phyloP scores from a whole-genome alignment of 495 filamentous ascomycete genomes.

The Lasiosphaeris hirsuta region DNA sequence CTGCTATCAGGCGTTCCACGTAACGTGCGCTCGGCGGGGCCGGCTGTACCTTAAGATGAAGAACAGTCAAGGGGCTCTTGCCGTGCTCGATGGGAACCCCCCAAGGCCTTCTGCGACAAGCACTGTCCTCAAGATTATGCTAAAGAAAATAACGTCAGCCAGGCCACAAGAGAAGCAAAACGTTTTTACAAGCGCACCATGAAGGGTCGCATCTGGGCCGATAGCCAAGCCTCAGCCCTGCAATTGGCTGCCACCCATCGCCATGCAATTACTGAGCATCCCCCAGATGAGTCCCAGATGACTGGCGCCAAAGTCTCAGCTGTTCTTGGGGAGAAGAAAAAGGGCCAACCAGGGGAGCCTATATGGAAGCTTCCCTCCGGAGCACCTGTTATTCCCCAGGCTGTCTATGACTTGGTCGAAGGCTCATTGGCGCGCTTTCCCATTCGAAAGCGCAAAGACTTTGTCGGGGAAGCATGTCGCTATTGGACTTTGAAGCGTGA shows the following conservation, averaged over 20 bases:
- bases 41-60: conserved; percentile 96
- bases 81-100: conserved; percentile 79
- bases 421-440: conserved; percentile 74
- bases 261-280: conserved; percentile 55
- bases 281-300: conserved; percentile 53
- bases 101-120: conserved; percentile 95
- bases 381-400: conserved; percentile 87
- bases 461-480: conserved; percentile 84
- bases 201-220: conserved; percentile 83
- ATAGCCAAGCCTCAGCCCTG: conserved; percentile 82
- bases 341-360: conserved; percentile 60
- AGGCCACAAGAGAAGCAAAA: conserved; percentile 48
- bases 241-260: conserved; percentile 66
- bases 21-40: conserved; percentile 87
- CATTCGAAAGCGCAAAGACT: conserved; percentile 84
- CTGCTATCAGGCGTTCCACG: conserved; percentile 97
- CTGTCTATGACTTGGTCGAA: conserved; percentile 76
- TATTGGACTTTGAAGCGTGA: conserved; percentile 99
- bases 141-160: conserved; percentile 69
- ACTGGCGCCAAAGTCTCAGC: conserved; percentile 52
- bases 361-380: conserved; percentile 95
- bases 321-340: conserved; percentile 70
- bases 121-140: conserved; percentile 90
- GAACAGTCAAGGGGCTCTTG: conserved; percentile 71
- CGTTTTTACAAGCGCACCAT: conserved; percentile 85